Evolutionary conservation across 768 basidiomycete species (phyloP).

Genomic region (Arthromyces matolae): DNA sequence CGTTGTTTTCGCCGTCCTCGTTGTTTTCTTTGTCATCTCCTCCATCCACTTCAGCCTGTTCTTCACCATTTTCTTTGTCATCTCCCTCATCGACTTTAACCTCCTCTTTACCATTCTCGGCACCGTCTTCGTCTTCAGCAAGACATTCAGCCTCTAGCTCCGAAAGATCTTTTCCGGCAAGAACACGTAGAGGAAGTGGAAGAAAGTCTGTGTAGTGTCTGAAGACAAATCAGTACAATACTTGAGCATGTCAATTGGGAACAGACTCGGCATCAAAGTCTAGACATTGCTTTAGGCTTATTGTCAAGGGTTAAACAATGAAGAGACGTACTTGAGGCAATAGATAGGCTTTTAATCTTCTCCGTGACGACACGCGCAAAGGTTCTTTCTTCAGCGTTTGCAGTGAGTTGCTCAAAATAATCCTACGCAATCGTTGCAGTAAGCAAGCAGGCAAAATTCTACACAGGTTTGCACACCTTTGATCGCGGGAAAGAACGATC

Average conservation of each 20-base stretch:
- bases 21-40: neutral
- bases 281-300: no score
- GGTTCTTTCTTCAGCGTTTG: conserved; percentile 16
- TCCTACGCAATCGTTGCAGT: neutral
- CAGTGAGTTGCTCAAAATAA: neutral
- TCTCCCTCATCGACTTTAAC: neutral
- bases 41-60: neutral
- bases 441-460: neutral
- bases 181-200: neutral
- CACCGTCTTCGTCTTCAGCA: neutral
- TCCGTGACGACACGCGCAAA: conserved; percentile 25
- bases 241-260: neutral
- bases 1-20: neutral
- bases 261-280: neutral
- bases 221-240: no score
- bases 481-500: conserved; percentile 7
- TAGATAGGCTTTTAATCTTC: conserved; percentile 27
- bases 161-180: neutral
- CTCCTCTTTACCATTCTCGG: neutral
- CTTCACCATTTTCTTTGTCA: neutral
- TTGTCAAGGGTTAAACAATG: no score
- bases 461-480: neutral
- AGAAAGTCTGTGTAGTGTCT: neutral
- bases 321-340: conserved; percentile 32
- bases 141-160: neutral